Evolutionary conservation across 2,329 filamentous ascomycete species (phyloP).

Genomic region (Cytospora schulzeri): DNA sequence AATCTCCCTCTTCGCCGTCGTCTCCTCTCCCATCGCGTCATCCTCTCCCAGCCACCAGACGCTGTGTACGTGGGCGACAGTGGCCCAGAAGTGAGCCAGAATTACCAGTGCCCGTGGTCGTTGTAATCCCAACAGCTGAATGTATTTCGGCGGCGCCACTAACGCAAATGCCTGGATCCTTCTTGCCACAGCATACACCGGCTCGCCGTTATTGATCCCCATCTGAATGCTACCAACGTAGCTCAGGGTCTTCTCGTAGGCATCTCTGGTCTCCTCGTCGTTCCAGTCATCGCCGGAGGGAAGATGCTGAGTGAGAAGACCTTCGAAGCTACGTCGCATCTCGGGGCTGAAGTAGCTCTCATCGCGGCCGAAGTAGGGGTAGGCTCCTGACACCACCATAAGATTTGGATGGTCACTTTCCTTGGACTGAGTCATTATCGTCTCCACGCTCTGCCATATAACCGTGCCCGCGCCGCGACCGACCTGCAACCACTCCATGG

Average conservation of each 20-base stretch:
- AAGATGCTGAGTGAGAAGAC: slow-evolving; percentile 30
- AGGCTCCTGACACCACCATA: slow-evolving; percentile 45
- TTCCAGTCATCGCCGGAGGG: slow-evolving; percentile 30
- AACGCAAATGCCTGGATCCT: slow-evolving; percentile 34
- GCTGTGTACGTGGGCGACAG: slow-evolving; percentile 29
- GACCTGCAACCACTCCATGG: slow-evolving; percentile 35
- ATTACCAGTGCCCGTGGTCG: slow-evolving; percentile 34
- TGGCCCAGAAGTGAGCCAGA: slow-evolving; percentile 34
- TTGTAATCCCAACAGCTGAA: slow-evolving; percentile 31
- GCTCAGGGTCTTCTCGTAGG: slow-evolving; percentile 35
- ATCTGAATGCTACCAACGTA: slow-evolving; percentile 34
- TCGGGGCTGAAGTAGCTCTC: slow-evolving; percentile 33
- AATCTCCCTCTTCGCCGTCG: slow-evolving; percentile 33
- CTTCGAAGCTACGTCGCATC: slow-evolving; percentile 29
- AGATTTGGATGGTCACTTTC: slow-evolving; percentile 48
- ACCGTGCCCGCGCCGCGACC: slow-evolving; percentile 33
- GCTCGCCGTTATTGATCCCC: slow-evolving; percentile 35
- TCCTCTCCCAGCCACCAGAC: slow-evolving; percentile 35
- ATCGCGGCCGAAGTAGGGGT: slow-evolving; percentile 35
- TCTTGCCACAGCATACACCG: slow-evolving; percentile 35
- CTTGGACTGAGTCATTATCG: slow-evolving; percentile 40
- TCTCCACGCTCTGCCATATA: slow-evolving; percentile 33
- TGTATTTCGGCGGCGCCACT: slow-evolving; percentile 31
- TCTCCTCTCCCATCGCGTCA: slow-evolving; percentile 22
- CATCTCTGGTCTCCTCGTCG: slow-evolving; percentile 31